Evolutionary conservation across 2,329 filamentous ascomycete genomes (phyloP).

Genomic region (Fusarium proliferatum): DNA sequence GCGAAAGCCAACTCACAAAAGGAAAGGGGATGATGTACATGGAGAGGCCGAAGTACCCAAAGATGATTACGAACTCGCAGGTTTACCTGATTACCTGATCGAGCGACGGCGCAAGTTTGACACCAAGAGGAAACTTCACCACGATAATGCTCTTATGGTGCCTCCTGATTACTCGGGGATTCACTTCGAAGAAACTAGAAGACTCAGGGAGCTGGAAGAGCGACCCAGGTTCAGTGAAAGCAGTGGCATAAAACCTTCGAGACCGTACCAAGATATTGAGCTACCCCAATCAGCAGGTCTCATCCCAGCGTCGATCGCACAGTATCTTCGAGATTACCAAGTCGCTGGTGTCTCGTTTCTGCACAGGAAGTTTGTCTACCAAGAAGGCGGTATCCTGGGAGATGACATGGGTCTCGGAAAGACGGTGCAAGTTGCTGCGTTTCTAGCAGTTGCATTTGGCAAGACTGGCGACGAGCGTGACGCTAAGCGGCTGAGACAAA

Average conservation of each 20-base stretch:
- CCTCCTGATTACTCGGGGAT: conserved; percentile 83
- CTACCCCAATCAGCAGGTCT: conserved; percentile 80
- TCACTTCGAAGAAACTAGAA: conserved; percentile 67
- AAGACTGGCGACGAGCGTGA: conserved; percentile 93
- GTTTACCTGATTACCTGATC: conserved; percentile 74
- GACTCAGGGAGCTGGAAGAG: conserved; percentile 62
- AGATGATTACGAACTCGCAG: conserved; percentile 55
- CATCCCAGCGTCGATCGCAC: conserved; percentile 89
- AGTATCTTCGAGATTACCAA: conserved; percentile 93
- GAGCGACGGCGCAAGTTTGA: conserved; percentile 78
- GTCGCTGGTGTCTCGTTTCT: conserved; percentile 86
- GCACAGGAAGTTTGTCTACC: conserved; percentile 89
- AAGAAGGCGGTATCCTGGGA: conserved; percentile 88
- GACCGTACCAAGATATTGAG: conserved; percentile 78
- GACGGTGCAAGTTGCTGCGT: conserved; percentile 94
- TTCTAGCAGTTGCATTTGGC: conserved; percentile 90
- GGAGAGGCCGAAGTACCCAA: conserved; percentile 52
- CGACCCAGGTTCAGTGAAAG: conserved; percentile 73
- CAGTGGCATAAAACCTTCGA: conserved; percentile 70
- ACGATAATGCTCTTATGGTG: conserved; percentile 76
- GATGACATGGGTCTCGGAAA: conserved; percentile 99
- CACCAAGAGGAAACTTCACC: conserved; percentile 65
- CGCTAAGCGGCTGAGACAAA: conserved; percentile 86
- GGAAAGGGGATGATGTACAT: conserved; percentile 40
- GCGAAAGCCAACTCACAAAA: conserved; percentile 47